These are phyloP conservation scores for Scheffersomyces illinoinensis DNA, from an alignment of 1,139 yeast genomes.

Conservation along the genomic window DNA sequence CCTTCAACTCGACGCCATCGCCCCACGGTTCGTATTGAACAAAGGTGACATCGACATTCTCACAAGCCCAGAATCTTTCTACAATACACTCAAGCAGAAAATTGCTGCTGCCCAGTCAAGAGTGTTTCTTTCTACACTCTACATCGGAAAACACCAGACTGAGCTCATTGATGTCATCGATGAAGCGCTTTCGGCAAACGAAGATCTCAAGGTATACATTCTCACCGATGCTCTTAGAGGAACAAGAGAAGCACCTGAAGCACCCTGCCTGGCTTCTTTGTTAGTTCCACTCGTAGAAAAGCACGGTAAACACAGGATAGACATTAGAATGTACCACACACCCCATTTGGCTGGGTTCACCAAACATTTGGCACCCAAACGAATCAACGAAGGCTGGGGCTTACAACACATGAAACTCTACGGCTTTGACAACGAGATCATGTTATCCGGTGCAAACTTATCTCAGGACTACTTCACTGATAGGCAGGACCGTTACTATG, in stretches of 20 bases:
- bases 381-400: constrained; percentile 91
- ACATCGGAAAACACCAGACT: constrained; percentile 78
- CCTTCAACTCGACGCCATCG: constrained; percentile 61
- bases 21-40: constrained; percentile 66
- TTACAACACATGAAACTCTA: constrained; percentile 96
- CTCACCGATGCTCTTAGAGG: constrained; percentile 89
- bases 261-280: constrained; percentile 70
- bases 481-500: constrained; percentile 89
- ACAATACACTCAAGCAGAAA: constrained; percentile 56
- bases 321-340: constrained; percentile 83
- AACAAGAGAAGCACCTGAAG: constrained; percentile 84
- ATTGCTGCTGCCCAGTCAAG: constrained; percentile 56
- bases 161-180: constrained; percentile 68
- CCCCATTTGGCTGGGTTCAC: constrained; percentile 77
- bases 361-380: constrained; percentile 67
- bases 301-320: constrained; percentile 70
- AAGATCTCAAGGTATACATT: constrained; percentile 65
- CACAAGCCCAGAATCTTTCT: constrained; percentile 68
- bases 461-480: constrained; percentile 92
- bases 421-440: constrained; percentile 89
- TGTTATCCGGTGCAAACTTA: constrained; percentile 88
- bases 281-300: constrained; percentile 66
- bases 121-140: constrained; percentile 80
- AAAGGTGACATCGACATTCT: constrained; percentile 66
- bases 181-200: constrained; percentile 58